These are phyloP conservation scores for Pulveroboletus sp. DNA, from an alignment of 768 basidiomycete species.

Conservation along the genomic window DNA sequence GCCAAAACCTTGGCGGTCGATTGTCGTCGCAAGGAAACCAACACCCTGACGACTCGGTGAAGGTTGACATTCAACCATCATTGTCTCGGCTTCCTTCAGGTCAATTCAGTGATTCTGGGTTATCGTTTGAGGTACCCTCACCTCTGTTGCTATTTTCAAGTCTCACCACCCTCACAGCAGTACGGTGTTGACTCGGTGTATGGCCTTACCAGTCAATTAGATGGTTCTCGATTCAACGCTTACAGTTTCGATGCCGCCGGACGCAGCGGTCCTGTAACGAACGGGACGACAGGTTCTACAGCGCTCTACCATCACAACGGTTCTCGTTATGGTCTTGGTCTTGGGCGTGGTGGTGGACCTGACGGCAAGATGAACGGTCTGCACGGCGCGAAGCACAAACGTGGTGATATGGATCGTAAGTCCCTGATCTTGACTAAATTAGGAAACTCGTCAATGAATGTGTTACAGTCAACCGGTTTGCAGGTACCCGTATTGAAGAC, in stretches of 20 bases:
- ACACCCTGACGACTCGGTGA: conserved; percentile 48
- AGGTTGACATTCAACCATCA: conserved; percentile 64
- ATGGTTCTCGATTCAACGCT: conserved; percentile 49
- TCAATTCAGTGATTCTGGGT: conserved; percentile 52
- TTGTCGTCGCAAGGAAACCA: conserved; percentile 45
- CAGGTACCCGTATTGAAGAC: conserved; percentile 93
- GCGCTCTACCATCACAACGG: conserved; percentile 75
- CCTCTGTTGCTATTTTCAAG: conserved; percentile 1
- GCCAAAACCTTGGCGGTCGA: conserved; percentile 59
- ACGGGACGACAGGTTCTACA: conserved; percentile 59
- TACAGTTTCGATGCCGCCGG: conserved; percentile 53
- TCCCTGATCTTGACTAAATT: conserved; percentile 35
- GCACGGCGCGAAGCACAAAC: conserved; percentile 91
- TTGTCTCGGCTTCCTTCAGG: conserved; percentile 61
- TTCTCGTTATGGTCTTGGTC: conserved; percentile 68
- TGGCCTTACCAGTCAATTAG: conserved; percentile 45
- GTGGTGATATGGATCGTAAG: conserved; percentile 88
- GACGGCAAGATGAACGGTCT: conserved; percentile 86
- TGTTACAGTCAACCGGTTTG: conserved; percentile 84
- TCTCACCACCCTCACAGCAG: conserved; percentile 33
- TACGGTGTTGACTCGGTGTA: conserved; percentile 57
- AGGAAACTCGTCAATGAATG: neutral
- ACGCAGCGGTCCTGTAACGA: conserved; percentile 32
- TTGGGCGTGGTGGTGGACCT: conserved; percentile 51
- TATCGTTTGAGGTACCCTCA: conserved; percentile 53